Base-by-base conservation (phyloP, 2,329 filamentous ascomycete genomes). In the Colletotrichum graminicola region DNA sequence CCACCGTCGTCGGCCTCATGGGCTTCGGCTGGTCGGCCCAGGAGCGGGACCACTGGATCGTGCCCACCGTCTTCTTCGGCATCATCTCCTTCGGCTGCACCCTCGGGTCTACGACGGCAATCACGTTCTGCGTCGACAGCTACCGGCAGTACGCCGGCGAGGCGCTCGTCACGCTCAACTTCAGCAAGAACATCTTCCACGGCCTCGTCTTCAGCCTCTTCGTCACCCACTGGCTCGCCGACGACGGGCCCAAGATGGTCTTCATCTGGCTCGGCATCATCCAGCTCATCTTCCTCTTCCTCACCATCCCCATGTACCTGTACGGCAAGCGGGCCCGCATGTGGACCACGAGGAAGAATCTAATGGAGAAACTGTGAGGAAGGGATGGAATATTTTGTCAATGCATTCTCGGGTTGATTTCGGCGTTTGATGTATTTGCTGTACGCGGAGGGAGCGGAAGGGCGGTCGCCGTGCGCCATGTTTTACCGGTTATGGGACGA, bases 61-160 rank as follows among this genome's bases (percentile, higher is more conserved):
- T 97, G 0, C 96, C 96, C 0, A 98, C 95, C 0, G 79, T 97
- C 5, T 98, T 98, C 83, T 98, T 98, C 75, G 95, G 95, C 8
- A 80, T 98, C 59, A 91, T 97, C 41, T 96, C 93, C 0, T 98
- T 98, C 77, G 96, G 95, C 1, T 98, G 95, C 82, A 93, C 93
- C 3, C 86, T 98, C 1, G 95, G 94, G 0, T 94, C 92, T 36
- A 98, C 95, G 0, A 98, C 95, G 0, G 88, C 94, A 26, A 97
- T 98, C 77, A 98, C 95, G 0, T 98, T 97, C 77, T 94, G 93
- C 66, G 94, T 98, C 10, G 95, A 98, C 82, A 94, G 92, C 74
- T 98, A 98, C 81, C 88, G 95, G 14, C 92, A 97, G 77, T 98
- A 97, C 80, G 95, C 95, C 0, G 95, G 94, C 26, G 95, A 98